A percentile compares a stretch with the other conserved stretches of the same genome.
These are phyloP conservation scores for Fistulina hepatica DNA, from an alignment of 1,284 basidiomycete species.

Conservation along the genomic window DNA sequence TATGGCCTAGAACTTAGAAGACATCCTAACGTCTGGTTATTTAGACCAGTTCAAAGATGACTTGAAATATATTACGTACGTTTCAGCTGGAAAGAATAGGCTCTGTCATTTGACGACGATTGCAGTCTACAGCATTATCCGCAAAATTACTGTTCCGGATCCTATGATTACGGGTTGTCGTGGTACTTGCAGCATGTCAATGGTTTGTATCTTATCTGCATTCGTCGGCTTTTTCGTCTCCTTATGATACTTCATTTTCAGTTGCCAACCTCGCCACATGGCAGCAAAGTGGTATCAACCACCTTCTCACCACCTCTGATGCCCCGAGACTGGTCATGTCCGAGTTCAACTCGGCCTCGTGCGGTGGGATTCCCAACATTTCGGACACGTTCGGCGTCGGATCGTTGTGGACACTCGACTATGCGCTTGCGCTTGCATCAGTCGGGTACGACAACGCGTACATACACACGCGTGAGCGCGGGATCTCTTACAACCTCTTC, in stretches of 20 bases:
- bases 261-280: constrained; percentile 31
- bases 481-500: constrained; percentile 41
- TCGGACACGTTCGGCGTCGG: constrained; percentile 52
- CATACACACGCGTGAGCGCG: constrained; percentile 40
- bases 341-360: constrained; percentile 59
- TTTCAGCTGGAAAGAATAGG: no score
- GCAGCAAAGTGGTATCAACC: constrained; percentile 31
- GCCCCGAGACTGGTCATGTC: constrained; percentile 39
- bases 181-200: constrained; percentile 31
- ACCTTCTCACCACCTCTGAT: constrained; percentile 18
- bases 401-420: constrained; percentile 48
- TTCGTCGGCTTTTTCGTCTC: no score
- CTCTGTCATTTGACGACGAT: no score
- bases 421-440: constrained; percentile 40
- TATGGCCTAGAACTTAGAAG: no score
- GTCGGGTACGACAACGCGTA: constrained; percentile 37
- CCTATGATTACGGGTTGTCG: constrained; percentile 21
- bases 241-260: constrained; percentile 10
- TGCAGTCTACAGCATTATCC: no score
- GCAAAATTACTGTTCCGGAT: constrained; percentile 30
- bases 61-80: no score
- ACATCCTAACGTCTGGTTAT: no score
- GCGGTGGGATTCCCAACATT: constrained; percentile 42
- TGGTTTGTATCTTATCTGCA: constrained; percentile 17
- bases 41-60: no score